phyloP scores from a whole-genome alignment of 257 asterid species.

The Scutellaria baicalensis region DNA sequence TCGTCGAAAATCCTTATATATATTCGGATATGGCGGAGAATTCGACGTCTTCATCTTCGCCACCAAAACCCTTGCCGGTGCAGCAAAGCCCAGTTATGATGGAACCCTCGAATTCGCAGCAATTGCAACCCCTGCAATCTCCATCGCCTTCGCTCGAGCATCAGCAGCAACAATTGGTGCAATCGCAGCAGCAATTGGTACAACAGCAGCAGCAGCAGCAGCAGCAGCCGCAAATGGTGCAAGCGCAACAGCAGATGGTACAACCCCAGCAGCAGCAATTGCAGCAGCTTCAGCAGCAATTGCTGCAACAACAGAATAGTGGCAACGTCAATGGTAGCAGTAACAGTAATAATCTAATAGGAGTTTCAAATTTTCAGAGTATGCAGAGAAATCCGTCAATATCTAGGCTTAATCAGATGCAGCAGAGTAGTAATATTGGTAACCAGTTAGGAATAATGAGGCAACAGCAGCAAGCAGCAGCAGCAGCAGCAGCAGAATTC shows the following conservation, averaged over 20 bases:
- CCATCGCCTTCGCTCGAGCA: conserved; percentile 45
- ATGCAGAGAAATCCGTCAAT: conserved; percentile 66
- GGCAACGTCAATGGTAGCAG: conserved; percentile 17
- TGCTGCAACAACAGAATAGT: conserved; percentile 37
- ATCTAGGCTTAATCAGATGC: conserved; percentile 64
- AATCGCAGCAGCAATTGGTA: conserved; percentile 37
- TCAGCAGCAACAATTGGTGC: conserved; percentile 31
- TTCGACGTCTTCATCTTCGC: conserved; percentile 50
- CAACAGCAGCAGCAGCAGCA: conserved; percentile 24
- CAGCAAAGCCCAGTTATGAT: conserved; percentile 32
- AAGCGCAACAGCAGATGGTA: conserved; percentile 32
- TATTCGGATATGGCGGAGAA: conserved; percentile 52
- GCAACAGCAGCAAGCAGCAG: conserved; percentile 41
- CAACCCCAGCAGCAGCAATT: conserved; percentile 46
- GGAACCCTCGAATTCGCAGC: conserved; percentile 52
- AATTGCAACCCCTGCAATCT: conserved; percentile 33
- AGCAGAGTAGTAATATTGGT: conserved; percentile 43
- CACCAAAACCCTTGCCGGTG: conserved; percentile 48
- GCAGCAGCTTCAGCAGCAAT: conserved; percentile 46
- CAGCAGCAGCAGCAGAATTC: background rate
- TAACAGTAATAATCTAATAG: conserved; percentile 38
- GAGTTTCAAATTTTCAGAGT: conserved; percentile 47
- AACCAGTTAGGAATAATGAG: conserved; percentile 40
- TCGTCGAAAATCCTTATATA: background rate
- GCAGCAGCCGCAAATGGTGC: conserved; percentile 31